A percentile compares a stretch with the other conserved stretches of the same genome.
These are phyloP conservation scores for Mycena polygramma DNA, from an alignment of 768 basidiomycete species.

Conservation along the genomic window DNA sequence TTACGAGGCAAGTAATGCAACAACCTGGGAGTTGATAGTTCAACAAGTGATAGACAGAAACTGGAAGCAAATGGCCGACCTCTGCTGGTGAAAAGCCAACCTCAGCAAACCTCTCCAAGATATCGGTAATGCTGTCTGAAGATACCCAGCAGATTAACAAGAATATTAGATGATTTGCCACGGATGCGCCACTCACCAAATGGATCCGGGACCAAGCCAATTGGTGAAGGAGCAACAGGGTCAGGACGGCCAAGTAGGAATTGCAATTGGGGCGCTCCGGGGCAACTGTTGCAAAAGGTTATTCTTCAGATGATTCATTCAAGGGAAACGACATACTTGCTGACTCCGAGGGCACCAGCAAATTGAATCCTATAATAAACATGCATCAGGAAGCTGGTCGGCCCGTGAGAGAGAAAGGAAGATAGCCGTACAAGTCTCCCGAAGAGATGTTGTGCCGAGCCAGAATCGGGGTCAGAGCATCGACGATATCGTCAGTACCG, in stretches of 20 bases:
- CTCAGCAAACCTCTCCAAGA: constrained; percentile 19
- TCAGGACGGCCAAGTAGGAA: constrained; percentile 48
- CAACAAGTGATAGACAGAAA: background rate
- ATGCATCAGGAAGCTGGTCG: too few relatives aligned
- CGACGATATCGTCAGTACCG: constrained; percentile 47
- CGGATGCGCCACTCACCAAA: constrained; percentile 21
- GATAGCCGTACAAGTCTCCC: constrained; percentile 41
- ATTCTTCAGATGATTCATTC: too few relatives aligned
- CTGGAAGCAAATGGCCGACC: background rate
- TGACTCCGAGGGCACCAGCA: constrained; percentile 45
- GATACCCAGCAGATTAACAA: background rate
- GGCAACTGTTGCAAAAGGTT: constrained; percentile 3
- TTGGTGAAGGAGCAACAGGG: constrained; percentile 35
- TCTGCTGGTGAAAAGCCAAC: constrained; percentile 30
- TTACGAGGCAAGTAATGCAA: constrained; percentile 21
- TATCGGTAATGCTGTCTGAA: constrained; percentile 9
- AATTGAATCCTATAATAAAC: constrained; percentile 43
- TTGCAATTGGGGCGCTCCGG: constrained; percentile 48
- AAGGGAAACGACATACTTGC: constrained; percentile 23
- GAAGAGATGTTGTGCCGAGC: constrained; percentile 38
- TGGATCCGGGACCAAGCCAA: constrained; percentile 44
- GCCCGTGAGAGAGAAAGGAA: too few relatives aligned
- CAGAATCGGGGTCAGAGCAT: constrained; percentile 40
- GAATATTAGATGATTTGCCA: background rate
- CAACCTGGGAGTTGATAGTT: background rate